phyloP scores from a whole-genome alignment of 2,329 filamentous ascomycete genomes.

The Phyllosticta citriasiana region DNA sequence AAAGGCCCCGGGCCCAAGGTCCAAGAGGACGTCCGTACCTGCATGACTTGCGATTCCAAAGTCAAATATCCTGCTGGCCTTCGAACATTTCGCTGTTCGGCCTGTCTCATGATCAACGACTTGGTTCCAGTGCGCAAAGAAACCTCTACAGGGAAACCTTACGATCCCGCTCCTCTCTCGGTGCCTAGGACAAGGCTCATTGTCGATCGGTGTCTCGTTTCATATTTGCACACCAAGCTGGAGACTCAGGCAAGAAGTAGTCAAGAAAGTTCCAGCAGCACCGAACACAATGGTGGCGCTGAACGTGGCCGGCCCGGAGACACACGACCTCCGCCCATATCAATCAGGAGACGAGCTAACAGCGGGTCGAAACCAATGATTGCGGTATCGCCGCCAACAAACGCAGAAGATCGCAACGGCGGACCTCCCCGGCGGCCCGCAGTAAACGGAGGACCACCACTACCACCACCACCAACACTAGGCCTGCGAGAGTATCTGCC shows the following conservation, averaged over 20 bases:
- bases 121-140: slow-evolving; percentile 39
- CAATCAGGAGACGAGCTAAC: slow-evolving; percentile 4
- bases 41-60: slow-evolving; percentile 75
- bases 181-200: slow-evolving; percentile 50
- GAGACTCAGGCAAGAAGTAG: slow-evolving; percentile 3
- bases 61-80: slow-evolving; percentile 70
- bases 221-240: slow-evolving; percentile 31
- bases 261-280: not conserved
- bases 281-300: not conserved
- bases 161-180: slow-evolving; percentile 39
- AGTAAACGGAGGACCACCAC: not conserved
- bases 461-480: not conserved
- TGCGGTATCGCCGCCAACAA: slow-evolving; percentile 5
- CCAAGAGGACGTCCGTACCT: slow-evolving; percentile 55
- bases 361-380: slow-evolving; percentile 3
- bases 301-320: not conserved
- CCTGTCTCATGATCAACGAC: slow-evolving; percentile 79
- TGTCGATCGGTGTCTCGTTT: slow-evolving; percentile 44
- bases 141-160: slow-evolving; percentile 6
- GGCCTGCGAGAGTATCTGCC: not conserved
- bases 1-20: slow-evolving; percentile 30
- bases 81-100: slow-evolving; percentile 68
- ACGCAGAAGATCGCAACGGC: not conserved
- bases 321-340: slow-evolving; percentile 2
- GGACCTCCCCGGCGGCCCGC: not conserved